Evolutionary conservation across 805 yeast species (phyloP), one percentile per base, ranked within the genome.

Genomic region (Lipomyces spencermartinsiae): DNA sequence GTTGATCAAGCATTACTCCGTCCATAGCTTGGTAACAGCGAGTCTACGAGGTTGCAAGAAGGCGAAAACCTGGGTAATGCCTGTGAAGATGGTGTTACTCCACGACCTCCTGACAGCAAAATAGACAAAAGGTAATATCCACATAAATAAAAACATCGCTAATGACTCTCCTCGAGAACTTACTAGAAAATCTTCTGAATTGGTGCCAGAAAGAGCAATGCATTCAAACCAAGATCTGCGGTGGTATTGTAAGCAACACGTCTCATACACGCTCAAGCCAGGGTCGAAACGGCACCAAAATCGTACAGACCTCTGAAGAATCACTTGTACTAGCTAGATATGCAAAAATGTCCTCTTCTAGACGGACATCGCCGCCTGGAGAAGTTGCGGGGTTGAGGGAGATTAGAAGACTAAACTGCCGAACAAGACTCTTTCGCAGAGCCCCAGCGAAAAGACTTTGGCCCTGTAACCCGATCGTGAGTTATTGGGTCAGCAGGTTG

Each of bases 1-100:
- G 59, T 34, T 60, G 67, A 56, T 64, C 67, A 25, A 25, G 16
- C 16, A 43, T 58, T 6, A 34, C 37, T 22, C 22, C 51, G 25
- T 56, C 65, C 61, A 62, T 57, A 19, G 35, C 37, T 58, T 49
- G 43, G 43, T 33, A 19, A 43, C 29, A 39, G 31, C 39, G 10
- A 12, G 8, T n/a, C 22, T 19, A 29, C 46, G 49, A 16, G 46
- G 9, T 8, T 35, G 51, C 16, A 14, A 29, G 16, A 16, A n/a
- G 12, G 37, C 7, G 49, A 19, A 43, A 19, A 43, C 25, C 10
- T 43, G 22, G n/a, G 49, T n/a, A 14, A 16, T n/a, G n/a, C 49
- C 49, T 43, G 22, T 6, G 8, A 43, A 43, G n/a, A 43, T 43
- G 8, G n/a, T 43, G 49, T 43, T n/a, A 43, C 22, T 43, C 49